Base-by-base conservation (phyloP, 768 basidiomycete genomes). In the Cantharellus anzutake region DNA sequence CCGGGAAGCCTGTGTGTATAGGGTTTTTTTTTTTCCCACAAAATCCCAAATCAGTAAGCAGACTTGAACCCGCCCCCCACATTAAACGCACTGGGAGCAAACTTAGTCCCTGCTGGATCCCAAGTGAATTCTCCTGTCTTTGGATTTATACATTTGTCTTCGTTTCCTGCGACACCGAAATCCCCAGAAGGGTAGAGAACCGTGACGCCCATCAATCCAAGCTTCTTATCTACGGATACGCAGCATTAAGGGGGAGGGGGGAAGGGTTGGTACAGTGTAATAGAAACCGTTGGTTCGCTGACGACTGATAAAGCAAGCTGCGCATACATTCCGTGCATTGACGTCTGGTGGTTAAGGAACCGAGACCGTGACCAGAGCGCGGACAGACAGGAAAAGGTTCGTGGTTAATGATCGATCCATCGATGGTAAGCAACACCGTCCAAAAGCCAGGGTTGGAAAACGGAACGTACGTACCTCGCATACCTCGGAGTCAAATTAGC, bases 161-260 rank as follows among this genome's bases (percentile, higher is more conserved):
- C 63, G 41, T 62, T 60, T 0, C 74, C 74, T 1, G 71, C 74
- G n/a, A 76, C 76, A 56, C 75, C 75, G 39, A 65, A 65, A 60
- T 77, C 75, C 29, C 76, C 76, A 4, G 75, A 74, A 39, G 70
- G 69, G 62, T 73, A 78, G 41, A 77, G 63, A 34, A 77, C 56
- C 2, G 75, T 75, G 14, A 73, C 67, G 48, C 78, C 77, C 74
- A 75, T 71, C 7, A 78, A 67, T 38, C 74, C 77, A 29, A 78
- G 70, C 59, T 78, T 78, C 56, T 41, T 57, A 41, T 57, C 56
- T 57, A 37, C 7, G 7, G 44, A 11, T 48, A 55, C 44, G 11
- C 11, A 48, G 29, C 29, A 29, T 29, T 48, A 1, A 48, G 44
- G 29, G 44, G 44, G 44, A 29, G 20, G 20, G 20, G 20, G 20